phyloP scores from a whole-genome alignment of 768 basidiomycete genomes.

The Lactifluus piperatus region DNA sequence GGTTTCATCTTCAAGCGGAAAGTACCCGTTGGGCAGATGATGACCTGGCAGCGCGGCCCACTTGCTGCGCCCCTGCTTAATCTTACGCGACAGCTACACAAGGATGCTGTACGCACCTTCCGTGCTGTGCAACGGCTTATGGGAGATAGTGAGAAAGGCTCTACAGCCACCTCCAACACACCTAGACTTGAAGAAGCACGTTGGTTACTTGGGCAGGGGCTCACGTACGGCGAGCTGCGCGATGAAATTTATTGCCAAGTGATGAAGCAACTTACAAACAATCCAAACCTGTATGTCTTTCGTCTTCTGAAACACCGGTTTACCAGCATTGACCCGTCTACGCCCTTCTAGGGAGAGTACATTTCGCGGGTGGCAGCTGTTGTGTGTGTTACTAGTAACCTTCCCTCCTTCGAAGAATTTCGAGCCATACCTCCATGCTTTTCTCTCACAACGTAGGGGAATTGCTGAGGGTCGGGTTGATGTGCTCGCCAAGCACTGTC shows the following conservation, averaged over 20 bases:
- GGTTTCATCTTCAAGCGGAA: conserved; percentile 80
- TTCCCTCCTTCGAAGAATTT: conserved; percentile 94
- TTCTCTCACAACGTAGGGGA: conserved; percentile 60
- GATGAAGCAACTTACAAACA: conserved; percentile 84
- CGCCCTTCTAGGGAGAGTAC: conserved; percentile 53
- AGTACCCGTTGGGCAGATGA: conserved; percentile 78
- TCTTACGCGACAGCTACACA: conserved; percentile 53
- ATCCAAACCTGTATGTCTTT: conserved; percentile 62
- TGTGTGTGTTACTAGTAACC: conserved; percentile 84
- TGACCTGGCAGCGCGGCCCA: conserved; percentile 80
- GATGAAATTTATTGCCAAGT: conserved; percentile 93
- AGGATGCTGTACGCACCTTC: conserved; percentile 79
- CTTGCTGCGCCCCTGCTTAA: conserved; percentile 69
- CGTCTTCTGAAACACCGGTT: background rate
- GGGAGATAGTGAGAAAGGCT: conserved; percentile 82
- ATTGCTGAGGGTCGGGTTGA: conserved; percentile 73
- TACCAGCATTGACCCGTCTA: background rate
- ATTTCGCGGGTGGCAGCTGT: conserved; percentile 89
- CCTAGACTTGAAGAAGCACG: conserved; percentile 71
- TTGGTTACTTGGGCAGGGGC: conserved; percentile 75
- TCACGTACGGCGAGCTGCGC: conserved; percentile 72
- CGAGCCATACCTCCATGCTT: conserved; percentile 73
- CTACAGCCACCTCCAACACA: conserved; percentile 36
- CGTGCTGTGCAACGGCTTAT: conserved; percentile 87
- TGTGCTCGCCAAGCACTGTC: conserved; percentile 84